Conservation (phyloP, 2,329 filamentous ascomycete genomes). For the Neofusicoccum sp. region DNA sequence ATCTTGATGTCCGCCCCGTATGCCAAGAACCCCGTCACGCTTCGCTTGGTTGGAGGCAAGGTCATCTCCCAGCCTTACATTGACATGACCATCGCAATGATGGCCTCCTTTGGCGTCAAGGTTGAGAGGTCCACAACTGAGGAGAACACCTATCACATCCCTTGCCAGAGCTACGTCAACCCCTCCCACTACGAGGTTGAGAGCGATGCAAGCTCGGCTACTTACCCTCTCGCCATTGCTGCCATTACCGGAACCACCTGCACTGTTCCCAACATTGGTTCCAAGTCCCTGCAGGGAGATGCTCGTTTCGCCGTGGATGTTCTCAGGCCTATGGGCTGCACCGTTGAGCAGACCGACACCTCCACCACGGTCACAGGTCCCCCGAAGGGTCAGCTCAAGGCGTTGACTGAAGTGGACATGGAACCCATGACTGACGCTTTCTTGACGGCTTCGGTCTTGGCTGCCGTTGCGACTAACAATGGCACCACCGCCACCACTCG, state of each 20-base stretch:
- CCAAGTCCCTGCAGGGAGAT: slow-evolving; percentile 87
- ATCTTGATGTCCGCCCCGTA: slow-evolving; percentile 96
- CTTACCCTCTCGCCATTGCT: slow-evolving; percentile 89
- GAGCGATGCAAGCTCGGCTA: slow-evolving; percentile 96
- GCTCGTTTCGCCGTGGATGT: slow-evolving; percentile 91
- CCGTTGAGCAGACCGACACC: slow-evolving; percentile 75
- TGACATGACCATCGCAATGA: slow-evolving; percentile 98
- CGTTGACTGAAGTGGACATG: slow-evolving; percentile 87
- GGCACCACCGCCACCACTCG: slow-evolving; percentile 63
- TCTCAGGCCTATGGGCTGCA: slow-evolving; percentile 88
- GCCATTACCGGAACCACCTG: slow-evolving; percentile 95
- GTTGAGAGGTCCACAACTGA: slow-evolving; percentile 76
- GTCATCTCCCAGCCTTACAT: slow-evolving; percentile 97
- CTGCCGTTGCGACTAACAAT: slow-evolving; percentile 78
- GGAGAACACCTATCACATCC: slow-evolving; percentile 90
- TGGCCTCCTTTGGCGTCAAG: slow-evolving; percentile 82
- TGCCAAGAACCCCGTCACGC: slow-evolving; percentile 86
- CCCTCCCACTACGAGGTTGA: slow-evolving; percentile 86
- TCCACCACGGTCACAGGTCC: slow-evolving; percentile 95
- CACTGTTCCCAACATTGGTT: slow-evolving; percentile 94
- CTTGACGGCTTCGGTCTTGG: slow-evolving; percentile 88
- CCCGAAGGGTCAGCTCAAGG: slow-evolving; percentile 67
- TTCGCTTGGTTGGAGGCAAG: slow-evolving; percentile 90
- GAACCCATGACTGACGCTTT: slow-evolving; percentile 99
- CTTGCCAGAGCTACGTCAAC: slow-evolving; percentile 77